Conservation (phyloP, 441 rosid genomes). For the Eruca vesicaria region DNA sequence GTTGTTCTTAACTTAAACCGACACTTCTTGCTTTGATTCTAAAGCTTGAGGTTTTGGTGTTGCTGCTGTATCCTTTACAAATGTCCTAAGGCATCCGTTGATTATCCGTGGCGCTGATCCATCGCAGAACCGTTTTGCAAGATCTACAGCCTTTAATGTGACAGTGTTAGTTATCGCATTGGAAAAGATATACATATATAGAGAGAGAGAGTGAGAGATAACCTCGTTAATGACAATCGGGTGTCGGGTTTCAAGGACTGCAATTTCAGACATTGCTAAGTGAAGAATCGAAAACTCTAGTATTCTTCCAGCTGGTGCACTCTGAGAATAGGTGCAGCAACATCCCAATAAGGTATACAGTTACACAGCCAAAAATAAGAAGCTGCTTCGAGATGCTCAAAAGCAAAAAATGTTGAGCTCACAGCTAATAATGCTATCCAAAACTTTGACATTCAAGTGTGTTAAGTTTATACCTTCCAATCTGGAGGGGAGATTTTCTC, state of each 20-base stretch:
- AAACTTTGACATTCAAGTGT: too few species aligned
- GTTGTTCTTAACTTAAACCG: slow-evolving; percentile 37
- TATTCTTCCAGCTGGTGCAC: slow-evolving; percentile 78
- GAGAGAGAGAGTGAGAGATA: background rate
- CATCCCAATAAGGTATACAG: slow-evolving; percentile 6
- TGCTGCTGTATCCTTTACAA: slow-evolving; percentile 52
- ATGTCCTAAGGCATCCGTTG: slow-evolving; percentile 88
- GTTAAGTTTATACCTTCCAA: slow-evolving; percentile 70
- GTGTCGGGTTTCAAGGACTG: slow-evolving; percentile 77
- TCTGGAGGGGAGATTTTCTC: slow-evolving; percentile 69
- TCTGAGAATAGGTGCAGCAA: slow-evolving; percentile 42
- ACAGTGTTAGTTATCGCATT: slow-evolving; percentile 1
- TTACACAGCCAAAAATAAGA: background rate
- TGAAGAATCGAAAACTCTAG: slow-evolving; percentile 88
- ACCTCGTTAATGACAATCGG: slow-evolving; percentile 96
- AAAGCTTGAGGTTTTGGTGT: slow-evolving; percentile 32
- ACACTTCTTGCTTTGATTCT: slow-evolving; percentile 39
- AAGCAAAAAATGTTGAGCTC: background rate
- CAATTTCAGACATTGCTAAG: slow-evolving; percentile 89
- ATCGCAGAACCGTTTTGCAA: slow-evolving; percentile 95
- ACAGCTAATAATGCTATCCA: background rate
- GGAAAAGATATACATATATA: background rate
- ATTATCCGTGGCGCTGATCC: slow-evolving; percentile 89
- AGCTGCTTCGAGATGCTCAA: slow-evolving; percentile 8
- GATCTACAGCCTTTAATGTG: slow-evolving; percentile 79